These are phyloP conservation scores for Cryptococcus neoformans DNA, from an alignment of 1,284 basidiomycete genomes.

Conservation along the genomic window DNA sequence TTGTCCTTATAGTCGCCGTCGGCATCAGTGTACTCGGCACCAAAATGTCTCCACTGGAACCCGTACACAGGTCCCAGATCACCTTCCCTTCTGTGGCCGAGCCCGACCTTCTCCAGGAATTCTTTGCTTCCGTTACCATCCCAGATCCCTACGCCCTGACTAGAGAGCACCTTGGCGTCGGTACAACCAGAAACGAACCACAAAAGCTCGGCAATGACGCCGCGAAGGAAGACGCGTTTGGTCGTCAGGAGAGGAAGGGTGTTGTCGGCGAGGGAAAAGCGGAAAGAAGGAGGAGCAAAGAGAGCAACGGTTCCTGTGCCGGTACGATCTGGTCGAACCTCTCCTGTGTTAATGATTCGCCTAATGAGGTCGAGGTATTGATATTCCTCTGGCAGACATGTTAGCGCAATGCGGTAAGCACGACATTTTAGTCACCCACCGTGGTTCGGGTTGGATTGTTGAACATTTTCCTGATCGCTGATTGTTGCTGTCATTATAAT, in stretches of 20 bases:
- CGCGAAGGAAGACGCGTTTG: conserved; percentile 88
- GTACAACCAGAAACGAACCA: conserved; percentile 92
- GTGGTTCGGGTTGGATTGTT: conserved; percentile 29
- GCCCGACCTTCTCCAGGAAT: conserved; percentile 80
- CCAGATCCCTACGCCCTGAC: conserved; percentile 95
- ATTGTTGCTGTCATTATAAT: neutral
- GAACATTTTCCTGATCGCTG: neutral
- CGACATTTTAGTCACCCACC: conserved; percentile 19
- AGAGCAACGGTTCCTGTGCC: conserved; percentile 87
- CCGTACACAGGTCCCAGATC: conserved; percentile 97
- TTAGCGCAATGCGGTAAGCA: neutral
- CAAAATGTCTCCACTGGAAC: conserved; percentile 99
- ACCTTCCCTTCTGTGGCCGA: conserved; percentile 80
- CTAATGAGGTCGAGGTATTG: conserved; percentile 82
- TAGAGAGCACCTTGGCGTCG: conserved; percentile 70
- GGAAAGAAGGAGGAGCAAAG: conserved; percentile 82
- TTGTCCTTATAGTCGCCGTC: conserved; percentile 79
- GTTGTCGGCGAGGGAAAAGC: conserved; percentile 73
- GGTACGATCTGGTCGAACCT: conserved; percentile 78
- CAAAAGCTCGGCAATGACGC: conserved; percentile 89
- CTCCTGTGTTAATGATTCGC: conserved; percentile 69
- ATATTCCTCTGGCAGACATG: conserved; percentile 59
- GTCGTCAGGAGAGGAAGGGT: conserved; percentile 89
- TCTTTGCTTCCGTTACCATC: conserved; percentile 90
- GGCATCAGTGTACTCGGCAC: conserved; percentile 79